These are phyloP conservation scores for Aureobasidium zeae DNA, from an alignment of 2,329 filamentous ascomycete species.

Conservation along the genomic window DNA sequence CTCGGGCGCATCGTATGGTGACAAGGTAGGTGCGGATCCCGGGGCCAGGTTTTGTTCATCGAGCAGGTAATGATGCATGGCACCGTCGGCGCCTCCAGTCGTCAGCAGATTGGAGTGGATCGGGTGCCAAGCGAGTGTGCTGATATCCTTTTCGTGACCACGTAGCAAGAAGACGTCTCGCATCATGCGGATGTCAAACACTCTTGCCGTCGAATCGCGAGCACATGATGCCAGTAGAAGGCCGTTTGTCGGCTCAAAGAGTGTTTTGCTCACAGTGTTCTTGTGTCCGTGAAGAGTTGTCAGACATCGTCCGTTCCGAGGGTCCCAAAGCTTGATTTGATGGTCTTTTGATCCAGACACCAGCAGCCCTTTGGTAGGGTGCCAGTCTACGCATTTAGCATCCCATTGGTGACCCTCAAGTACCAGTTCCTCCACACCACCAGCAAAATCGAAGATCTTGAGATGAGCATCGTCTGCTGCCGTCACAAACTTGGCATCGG, in stretches of 20 bases:
- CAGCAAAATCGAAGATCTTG: conserved; percentile 94
- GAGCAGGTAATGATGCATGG: conserved; percentile 87
- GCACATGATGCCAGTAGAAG: conserved; percentile 84
- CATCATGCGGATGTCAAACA: conserved; percentile 98
- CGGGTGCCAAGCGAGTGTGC: conserved; percentile 86
- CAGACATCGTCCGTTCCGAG: conserved; percentile 77
- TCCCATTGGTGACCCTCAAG: conserved; percentile 96
- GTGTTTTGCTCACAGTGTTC: conserved; percentile 87
- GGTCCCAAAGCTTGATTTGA: conserved; percentile 95
- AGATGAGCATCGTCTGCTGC: conserved; percentile 88
- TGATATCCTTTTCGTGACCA: conserved; percentile 93
- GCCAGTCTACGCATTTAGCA: conserved; percentile 94
- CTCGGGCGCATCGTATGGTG: conserved; percentile 78
- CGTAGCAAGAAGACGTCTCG: conserved; percentile 88
- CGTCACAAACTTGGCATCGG: conserved; percentile 90
- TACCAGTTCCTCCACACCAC: conserved; percentile 70
- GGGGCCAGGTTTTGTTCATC: conserved; percentile 83
- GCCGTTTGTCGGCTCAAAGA: conserved; percentile 79
- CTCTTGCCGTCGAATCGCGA: conserved; percentile 80
- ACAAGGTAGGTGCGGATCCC: conserved; percentile 60
- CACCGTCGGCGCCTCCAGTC: conserved; percentile 82
- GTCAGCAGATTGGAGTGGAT: conserved; percentile 81
- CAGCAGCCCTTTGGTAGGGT: conserved; percentile 84
- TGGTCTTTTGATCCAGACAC: conserved; percentile 98
- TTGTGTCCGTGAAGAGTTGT: conserved; percentile 96